Evolutionary conservation across 108 stramenopile species (phyloP).

Genomic region (Conticribra weissflogii): DNA sequence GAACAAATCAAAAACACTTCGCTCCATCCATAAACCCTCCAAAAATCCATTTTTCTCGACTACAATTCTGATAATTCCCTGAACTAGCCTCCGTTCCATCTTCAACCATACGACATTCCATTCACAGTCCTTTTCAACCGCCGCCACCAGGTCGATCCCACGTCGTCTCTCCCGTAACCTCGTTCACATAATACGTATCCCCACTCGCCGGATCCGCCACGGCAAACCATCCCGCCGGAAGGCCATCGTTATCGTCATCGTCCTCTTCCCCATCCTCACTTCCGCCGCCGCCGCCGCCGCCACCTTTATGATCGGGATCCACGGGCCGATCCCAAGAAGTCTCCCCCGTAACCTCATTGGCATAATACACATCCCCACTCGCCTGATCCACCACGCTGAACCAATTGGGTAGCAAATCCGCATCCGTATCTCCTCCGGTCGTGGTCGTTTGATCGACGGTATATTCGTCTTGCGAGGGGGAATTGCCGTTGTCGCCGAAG

Average conservation of each 20-base stretch:
- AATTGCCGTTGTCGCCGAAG: background rate
- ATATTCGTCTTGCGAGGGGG: no score
- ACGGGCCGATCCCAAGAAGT: slow-evolving; percentile 48
- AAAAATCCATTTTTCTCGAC: no score
- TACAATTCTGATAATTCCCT: no score
- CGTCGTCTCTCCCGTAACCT: slow-evolving; percentile 72
- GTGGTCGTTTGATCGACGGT: slow-evolving; percentile 23
- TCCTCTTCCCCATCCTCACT: no score
- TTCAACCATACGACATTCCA: no score
- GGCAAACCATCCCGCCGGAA: slow-evolving; percentile 71
- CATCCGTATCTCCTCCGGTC: no score
- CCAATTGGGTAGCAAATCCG: slow-evolving; percentile 51
- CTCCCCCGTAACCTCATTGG: slow-evolving; percentile 75
- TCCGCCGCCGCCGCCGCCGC: background rate
- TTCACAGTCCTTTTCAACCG: no score
- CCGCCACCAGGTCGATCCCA: slow-evolving; percentile 32
- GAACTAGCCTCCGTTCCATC: no score
- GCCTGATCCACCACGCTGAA: slow-evolving; percentile 65
- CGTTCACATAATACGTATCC: slow-evolving; percentile 75
- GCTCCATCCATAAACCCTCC: no score
- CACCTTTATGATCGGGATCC: background rate
- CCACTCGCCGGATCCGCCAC: slow-evolving; percentile 71
- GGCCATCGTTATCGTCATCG: background rate
- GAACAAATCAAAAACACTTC: no score
- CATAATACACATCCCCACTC: slow-evolving; percentile 73